Evolutionary conservation across 2,329 filamentous ascomycete species (phyloP).

Genomic region (Kalmusia sp.): DNA sequence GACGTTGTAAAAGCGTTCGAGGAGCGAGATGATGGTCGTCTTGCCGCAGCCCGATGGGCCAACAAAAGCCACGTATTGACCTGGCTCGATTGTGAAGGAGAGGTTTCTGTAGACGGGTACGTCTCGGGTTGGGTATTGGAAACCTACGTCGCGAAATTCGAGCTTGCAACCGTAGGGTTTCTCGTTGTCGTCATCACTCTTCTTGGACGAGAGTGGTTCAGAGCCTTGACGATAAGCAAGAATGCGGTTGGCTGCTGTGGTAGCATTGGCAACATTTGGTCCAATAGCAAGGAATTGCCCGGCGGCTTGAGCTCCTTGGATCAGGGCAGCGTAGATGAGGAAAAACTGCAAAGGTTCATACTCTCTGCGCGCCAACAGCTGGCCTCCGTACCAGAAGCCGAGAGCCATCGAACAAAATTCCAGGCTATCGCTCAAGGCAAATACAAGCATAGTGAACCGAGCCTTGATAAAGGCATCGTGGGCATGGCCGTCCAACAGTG

Average conservation of each 20-base stretch:
- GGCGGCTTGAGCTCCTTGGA: constrained; percentile 88
- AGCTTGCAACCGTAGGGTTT: constrained; percentile 56
- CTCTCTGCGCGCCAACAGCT: constrained; percentile 39
- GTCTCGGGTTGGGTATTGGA: constrained; percentile 90
- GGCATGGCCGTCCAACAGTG: constrained; percentile 58
- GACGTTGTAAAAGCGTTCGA: constrained; percentile 50
- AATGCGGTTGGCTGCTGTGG: not conserved
- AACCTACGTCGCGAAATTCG: constrained; percentile 79
- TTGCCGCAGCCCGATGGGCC: constrained; percentile 64
- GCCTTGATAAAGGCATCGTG: constrained; percentile 44
- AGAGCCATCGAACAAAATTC: constrained; percentile 45
- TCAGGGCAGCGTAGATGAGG: constrained; percentile 70
- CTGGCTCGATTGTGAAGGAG: constrained; percentile 9
- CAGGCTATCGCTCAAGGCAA: constrained; percentile 69
- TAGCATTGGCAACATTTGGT: constrained; percentile 87
- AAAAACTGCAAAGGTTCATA: constrained; percentile 84
- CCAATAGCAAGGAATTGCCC: constrained; percentile 89
- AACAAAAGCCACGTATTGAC: constrained; percentile 20
- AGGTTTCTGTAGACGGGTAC: constrained; percentile 74
- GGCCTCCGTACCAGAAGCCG: constrained; percentile 24
- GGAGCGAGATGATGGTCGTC: constrained; percentile 68
- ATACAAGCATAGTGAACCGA: constrained; percentile 71
- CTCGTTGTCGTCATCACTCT: no score
- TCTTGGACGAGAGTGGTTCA: constrained; percentile 46
- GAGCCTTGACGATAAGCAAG: not conserved